Evolutionary conservation across 768 basidiomycete species (phyloP).

Genomic region (Coprinopsis marcescibilis): DNA sequence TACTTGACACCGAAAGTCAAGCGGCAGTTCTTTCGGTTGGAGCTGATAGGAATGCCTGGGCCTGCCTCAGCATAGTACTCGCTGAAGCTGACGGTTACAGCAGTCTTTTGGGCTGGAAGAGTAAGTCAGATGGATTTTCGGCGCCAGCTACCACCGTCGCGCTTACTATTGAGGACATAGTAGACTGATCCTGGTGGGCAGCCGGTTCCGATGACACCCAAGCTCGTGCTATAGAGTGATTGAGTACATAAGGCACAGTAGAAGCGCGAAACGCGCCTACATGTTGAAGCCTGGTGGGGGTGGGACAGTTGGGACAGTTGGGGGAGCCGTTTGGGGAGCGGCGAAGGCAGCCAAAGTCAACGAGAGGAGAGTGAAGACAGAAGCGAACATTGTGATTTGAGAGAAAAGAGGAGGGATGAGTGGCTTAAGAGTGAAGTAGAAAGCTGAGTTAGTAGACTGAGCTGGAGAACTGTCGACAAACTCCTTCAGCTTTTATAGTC

Average conservation of each 20-base stretch:
- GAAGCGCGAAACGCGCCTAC: too few species aligned
- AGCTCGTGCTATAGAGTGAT: slow-evolving; percentile 3
- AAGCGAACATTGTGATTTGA: background rate
- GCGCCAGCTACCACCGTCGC: too few species aligned
- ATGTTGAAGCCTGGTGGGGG: slow-evolving; percentile 10
- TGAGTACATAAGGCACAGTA: background rate
- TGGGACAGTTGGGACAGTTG: background rate
- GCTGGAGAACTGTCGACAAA: background rate
- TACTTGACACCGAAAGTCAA: slow-evolving; percentile 11
- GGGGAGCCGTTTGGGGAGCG: background rate
- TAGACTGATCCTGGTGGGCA: slow-evolving; percentile 11
- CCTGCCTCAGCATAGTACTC: slow-evolving; percentile 10
- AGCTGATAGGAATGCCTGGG: slow-evolving; percentile 13
- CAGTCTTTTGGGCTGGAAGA: slow-evolving; percentile 5
- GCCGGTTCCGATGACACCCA: slow-evolving; percentile 8
- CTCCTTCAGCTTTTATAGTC: slow-evolving; percentile 1
- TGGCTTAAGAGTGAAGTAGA: background rate
- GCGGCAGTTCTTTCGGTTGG: slow-evolving; percentile 12
- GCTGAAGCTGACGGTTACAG: slow-evolving; percentile 10
- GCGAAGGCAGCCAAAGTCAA: slow-evolving; percentile 1
- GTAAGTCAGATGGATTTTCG: background rate
- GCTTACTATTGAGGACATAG: slow-evolving; percentile 5
- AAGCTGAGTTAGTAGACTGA: background rate
- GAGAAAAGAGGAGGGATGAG: background rate
- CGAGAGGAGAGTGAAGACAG: background rate